Evolutionary conservation across 352 stramenopile genomes (phyloP).

Genomic region (Phytopythium sindhum): DNA sequence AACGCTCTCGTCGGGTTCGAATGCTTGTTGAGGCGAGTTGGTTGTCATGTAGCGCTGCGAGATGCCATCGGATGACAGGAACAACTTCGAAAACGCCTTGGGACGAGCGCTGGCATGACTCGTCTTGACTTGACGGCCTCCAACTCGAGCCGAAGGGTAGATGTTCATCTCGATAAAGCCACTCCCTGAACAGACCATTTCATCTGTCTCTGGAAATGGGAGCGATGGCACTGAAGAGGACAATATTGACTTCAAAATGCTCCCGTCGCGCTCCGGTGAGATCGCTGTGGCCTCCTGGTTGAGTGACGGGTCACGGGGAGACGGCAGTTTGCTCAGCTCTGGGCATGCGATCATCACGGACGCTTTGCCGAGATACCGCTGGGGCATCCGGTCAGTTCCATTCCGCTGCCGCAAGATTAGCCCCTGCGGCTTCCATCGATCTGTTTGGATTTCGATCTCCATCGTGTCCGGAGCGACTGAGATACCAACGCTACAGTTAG

Average conservation of each 20-base stretch:
- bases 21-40: constrained; percentile 12
- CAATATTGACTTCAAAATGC: background rate
- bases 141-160: constrained; percentile 43
- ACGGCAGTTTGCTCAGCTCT: constrained; percentile 28
- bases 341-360: constrained; percentile 71
- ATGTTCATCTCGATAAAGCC: constrained; percentile 57
- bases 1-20: background rate
- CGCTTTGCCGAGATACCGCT: constrained; percentile 64
- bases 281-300: constrained; percentile 18
- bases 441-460: constrained; percentile 66
- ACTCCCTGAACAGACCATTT: constrained; percentile 21
- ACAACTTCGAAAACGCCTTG: constrained; percentile 56
- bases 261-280: background rate
- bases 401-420: constrained; percentile 72
- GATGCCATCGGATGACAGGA: constrained; percentile 69
- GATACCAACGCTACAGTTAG: constrained; percentile 62
- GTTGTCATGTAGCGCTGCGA: constrained; percentile 62
- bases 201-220: constrained; percentile 23
- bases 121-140: constrained; percentile 60
- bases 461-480: constrained; percentile 34
- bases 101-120: constrained; percentile 45
- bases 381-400: constrained; percentile 56
- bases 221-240: background rate
- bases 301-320: constrained; percentile 11
- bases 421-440: constrained; percentile 69